Evolutionary conservation across 495 filamentous ascomycete species (phyloP).

Genomic region (Bacidia rubella): DNA sequence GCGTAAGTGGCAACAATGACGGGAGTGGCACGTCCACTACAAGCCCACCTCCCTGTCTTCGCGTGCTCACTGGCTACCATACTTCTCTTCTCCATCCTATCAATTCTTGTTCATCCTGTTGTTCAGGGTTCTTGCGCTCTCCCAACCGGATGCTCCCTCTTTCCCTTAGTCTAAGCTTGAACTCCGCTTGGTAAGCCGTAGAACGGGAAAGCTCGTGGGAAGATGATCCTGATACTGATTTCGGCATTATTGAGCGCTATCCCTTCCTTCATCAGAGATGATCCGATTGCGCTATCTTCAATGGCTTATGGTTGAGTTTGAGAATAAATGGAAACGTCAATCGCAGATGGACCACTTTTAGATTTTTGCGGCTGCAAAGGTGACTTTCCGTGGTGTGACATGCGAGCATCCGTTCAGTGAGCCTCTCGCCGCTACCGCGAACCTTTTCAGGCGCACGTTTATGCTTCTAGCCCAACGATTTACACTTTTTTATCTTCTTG

Average conservation of each 20-base stretch:
- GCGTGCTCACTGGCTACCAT: not conserved
- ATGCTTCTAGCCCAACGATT: too few species aligned
- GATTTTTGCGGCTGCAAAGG: not conserved
- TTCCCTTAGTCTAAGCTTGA: not conserved
- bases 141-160: not conserved
- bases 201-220: not conserved
- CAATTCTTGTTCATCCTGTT: not conserved
- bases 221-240: not conserved
- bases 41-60: not conserved
- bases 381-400: not conserved
- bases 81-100: not conserved
- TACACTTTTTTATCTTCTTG: too few species aligned
- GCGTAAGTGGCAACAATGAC: slow-evolving; percentile 13
- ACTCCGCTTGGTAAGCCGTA: not conserved
- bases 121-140: not conserved
- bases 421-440: not conserved
- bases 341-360: too few species aligned
- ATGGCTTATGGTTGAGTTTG: too few species aligned
- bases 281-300: too few species aligned
- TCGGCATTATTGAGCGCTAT: not conserved
- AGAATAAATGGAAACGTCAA: too few species aligned
- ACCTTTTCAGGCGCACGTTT: not conserved
- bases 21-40: slow-evolving; percentile 12
- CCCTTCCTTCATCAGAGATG: not conserved
- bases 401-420: not conserved